Percentiles rank a stretch among this genome's conserved stretches.
phyloP scores from a whole-genome alignment of 768 basidiomycete species.

The Calocera viscosa region DNA sequence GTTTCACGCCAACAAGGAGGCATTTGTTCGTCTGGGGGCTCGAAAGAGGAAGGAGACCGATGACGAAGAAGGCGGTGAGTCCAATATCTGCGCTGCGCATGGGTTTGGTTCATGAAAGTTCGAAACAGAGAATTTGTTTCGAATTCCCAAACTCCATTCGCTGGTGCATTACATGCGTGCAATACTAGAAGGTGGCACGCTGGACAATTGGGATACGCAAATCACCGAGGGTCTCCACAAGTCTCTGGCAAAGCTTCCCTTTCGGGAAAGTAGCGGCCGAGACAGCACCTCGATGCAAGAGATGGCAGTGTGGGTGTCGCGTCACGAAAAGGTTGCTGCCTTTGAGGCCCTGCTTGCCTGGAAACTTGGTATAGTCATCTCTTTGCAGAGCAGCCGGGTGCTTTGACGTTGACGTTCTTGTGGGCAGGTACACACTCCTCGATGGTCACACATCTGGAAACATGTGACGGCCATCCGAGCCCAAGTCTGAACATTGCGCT shows the following conservation, averaged over 20 bases:
- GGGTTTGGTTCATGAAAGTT: background rate
- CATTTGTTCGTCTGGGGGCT: background rate
- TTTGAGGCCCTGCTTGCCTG: background rate
- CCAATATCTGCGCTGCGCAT: background rate
- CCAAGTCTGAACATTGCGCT: too few species aligned
- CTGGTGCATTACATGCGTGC: conserved; percentile 26
- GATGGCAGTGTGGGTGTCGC: background rate
- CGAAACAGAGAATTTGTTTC: conserved; percentile 23
- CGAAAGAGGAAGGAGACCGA: background rate
- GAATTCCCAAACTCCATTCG: conserved; percentile 36
- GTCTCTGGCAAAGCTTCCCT: conserved; percentile 20
- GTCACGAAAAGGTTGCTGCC: background rate
- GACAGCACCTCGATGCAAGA: background rate
- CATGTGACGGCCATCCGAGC: too few species aligned
- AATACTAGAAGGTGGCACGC: conserved; percentile 28
- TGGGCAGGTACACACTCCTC: too few species aligned
- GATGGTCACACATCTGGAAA: too few species aligned
- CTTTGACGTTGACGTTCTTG: too few species aligned
- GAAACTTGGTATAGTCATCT: background rate
- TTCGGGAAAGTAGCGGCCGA: background rate
- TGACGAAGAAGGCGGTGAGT: background rate
- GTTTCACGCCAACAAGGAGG: background rate
- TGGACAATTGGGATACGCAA: conserved; percentile 34
- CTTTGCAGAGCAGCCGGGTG: background rate
- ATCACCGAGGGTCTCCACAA: conserved; percentile 31